Evolutionary conservation across 2,329 filamentous ascomycete genomes (phyloP).

Genomic region (Plectosphaerella sp.): DNA sequence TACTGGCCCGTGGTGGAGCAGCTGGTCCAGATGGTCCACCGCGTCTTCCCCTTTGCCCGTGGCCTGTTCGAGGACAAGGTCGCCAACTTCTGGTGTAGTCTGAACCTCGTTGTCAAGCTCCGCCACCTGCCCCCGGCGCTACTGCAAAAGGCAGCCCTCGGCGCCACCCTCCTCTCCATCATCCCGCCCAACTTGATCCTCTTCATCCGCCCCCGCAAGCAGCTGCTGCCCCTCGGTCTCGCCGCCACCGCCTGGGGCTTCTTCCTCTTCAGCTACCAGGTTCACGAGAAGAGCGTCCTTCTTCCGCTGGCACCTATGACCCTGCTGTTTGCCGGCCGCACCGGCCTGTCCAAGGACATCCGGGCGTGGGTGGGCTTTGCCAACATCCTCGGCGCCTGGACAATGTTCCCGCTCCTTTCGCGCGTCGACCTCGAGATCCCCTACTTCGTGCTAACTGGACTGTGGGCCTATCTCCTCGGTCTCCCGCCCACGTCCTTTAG

Average conservation of each 20-base stretch:
- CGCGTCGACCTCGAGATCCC: slow-evolving; percentile 81
- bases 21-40: slow-evolving; percentile 76
- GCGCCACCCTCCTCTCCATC: slow-evolving; percentile 71
- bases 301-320: slow-evolving; percentile 93
- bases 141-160: slow-evolving; percentile 72
- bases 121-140: slow-evolving; percentile 65
- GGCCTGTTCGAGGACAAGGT: slow-evolving; percentile 98
- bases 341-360: slow-evolving; percentile 70
- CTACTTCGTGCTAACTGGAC: slow-evolving; percentile 75
- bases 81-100: slow-evolving; percentile 94
- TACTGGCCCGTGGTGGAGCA: slow-evolving; percentile 77
- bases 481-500: slow-evolving; percentile 73
- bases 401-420: slow-evolving; percentile 85
- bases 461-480: slow-evolving; percentile 90
- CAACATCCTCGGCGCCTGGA: slow-evolving; percentile 86
- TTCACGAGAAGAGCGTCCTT: slow-evolving; percentile 96
- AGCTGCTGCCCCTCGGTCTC: slow-evolving; percentile 73
- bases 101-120: slow-evolving; percentile 87
- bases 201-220: slow-evolving; percentile 71
- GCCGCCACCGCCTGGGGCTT: slow-evolving; percentile 91
- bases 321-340: slow-evolving; percentile 71
- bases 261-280: slow-evolving; percentile 96
- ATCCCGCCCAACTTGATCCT: slow-evolving; percentile 74
- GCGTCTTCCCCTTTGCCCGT: slow-evolving; percentile 94
- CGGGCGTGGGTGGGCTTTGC: slow-evolving; percentile 95